Base-by-base conservation (phyloP, 2,329 filamentous ascomycete genomes). In the Sclerotinia nivalis region DNA sequence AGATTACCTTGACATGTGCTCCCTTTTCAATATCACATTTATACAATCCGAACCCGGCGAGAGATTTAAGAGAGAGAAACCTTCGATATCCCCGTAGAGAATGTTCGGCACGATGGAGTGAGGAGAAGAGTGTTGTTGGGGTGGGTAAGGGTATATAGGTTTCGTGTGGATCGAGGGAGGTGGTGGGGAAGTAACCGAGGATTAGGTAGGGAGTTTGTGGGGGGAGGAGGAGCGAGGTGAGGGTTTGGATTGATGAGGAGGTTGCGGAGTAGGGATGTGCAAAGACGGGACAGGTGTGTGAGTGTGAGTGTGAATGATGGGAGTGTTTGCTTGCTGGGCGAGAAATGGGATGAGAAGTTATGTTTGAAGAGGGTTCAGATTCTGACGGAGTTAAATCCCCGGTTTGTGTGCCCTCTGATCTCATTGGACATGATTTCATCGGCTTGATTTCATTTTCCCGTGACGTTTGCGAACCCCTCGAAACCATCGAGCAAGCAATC, bases 81-180 rank as follows among this genome's bases (percentile, higher is more conserved):
- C 50, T 50, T 15, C 34, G 64, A 22, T 28, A 31, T 2, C 62
- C 62, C 2, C 50, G 37, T 1, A 66, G 37, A 12, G 18, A 22
- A 4, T 43, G 64, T 3, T 54, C 34, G 4, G 34, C 50, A 25
- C 20, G 64, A 3, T 54, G 52, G 4, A 66, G 50, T 20, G 64
- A 54, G 64, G 34, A 25, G 25, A 66, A 56, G 50, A 56, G 64
- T 4, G 62, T 22, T 2, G 1, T 1, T n/a, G 25, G 62, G 5
- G 25, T 12, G 34, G n/a, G 34, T 10, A 66, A 9, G 13, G 49
- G 28, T 6, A 66, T 15, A 37, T 52, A 66, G 62, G 49, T 50
- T 54, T 66, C 62, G 18, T 66, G 62, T 7, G 62, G 62, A n/a
- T 66, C 47, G 50, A 66, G 62, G 18, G 62, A 43, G 10, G 49